phyloP scores from a whole-genome alignment of 2,329 filamentous ascomycete species.

The Phaeophleospora eucalypticola region DNA sequence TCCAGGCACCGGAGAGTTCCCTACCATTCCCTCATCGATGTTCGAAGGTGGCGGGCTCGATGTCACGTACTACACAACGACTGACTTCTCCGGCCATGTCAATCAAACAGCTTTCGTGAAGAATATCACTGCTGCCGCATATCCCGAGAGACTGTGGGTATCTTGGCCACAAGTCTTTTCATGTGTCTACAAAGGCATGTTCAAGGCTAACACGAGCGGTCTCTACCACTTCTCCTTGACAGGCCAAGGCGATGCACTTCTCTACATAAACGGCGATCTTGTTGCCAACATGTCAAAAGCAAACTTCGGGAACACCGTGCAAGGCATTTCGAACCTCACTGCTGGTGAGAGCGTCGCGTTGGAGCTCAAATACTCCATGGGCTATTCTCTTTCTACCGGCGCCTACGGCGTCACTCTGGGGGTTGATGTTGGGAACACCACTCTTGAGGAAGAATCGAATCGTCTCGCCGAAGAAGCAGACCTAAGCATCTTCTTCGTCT shows the following conservation, averaged over 20 bases:
- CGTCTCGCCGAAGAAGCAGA: slow-evolving; percentile 5
- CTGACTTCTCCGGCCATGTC: slow-evolving; percentile 2
- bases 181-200: slow-evolving; percentile 6
- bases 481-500: slow-evolving; percentile 10
- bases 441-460: slow-evolving; percentile 2
- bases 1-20: slow-evolving; percentile 9
- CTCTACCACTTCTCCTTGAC: slow-evolving; percentile 10
- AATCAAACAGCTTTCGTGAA: slow-evolving; percentile 6
- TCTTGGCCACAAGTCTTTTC: slow-evolving; percentile 11
- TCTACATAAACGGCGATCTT: slow-evolving; percentile 4
- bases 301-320: slow-evolving; percentile 11
- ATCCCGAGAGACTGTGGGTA: slow-evolving; percentile 4
- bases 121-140: slow-evolving; percentile 11
- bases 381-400: slow-evolving; percentile 11
- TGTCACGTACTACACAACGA: slow-evolving; percentile 5
- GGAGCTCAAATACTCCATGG: slow-evolving; percentile 9
- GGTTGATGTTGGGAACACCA: slow-evolving; percentile 3
- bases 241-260: slow-evolving; percentile 6
- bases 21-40: slow-evolving; percentile 5
- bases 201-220: slow-evolving; percentile 8
- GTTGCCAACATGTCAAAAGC: slow-evolving; percentile 10
- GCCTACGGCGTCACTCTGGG: slow-evolving; percentile 9
- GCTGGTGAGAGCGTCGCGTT: background rate
- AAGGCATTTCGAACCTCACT: slow-evolving; percentile 8
- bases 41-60: slow-evolving; percentile 9